A percentile compares a stretch with the other conserved stretches of the same genome.
These are phyloP conservation scores for Nicotiana attenuata DNA, from an alignment of 257 asterid species.

Conservation along the genomic window DNA sequence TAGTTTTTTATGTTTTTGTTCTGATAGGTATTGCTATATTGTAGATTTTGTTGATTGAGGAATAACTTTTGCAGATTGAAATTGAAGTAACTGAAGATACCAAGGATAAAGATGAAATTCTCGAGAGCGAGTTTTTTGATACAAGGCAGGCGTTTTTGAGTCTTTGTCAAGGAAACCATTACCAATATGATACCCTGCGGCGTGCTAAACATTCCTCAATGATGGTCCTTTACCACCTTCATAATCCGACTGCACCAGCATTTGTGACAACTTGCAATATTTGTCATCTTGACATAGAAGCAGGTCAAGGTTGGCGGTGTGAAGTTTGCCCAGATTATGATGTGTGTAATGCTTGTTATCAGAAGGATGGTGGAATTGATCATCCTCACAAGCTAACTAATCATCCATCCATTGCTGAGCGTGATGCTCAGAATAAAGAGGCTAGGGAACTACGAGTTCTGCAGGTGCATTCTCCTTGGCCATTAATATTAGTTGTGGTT, in stretches of 20 bases:
- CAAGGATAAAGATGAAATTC: conserved; percentile 75
- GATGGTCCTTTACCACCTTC: conserved; percentile 99
- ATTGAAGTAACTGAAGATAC: conserved; percentile 67
- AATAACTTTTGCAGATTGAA: conserved; percentile 53
- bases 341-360: conserved; percentile 78
- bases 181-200: conserved; percentile 96
- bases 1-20: conserved; percentile 1
- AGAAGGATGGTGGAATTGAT: conserved; percentile 70
- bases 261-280: conserved; percentile 63
- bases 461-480: conserved; percentile 44
- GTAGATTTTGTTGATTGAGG: conserved; percentile 14
- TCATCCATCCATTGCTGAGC: conserved; percentile 67
- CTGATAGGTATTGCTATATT: not conserved
- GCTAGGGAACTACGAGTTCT: conserved; percentile 81
- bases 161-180: conserved; percentile 97
- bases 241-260: conserved; percentile 98
- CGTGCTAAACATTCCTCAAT: conserved; percentile 97
- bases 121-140: conserved; percentile 97
- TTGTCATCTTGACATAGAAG: conserved; percentile 82
- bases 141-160: conserved; percentile 97
- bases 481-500: not conserved
- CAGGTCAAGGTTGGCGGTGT: conserved; percentile 99
- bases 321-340: conserved; percentile 96
- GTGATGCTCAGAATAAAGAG: conserved; percentile 88
- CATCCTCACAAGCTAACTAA: conserved; percentile 89